phyloP scores from a whole-genome alignment of 1,139 yeast species.

The Pichia sp. region DNA sequence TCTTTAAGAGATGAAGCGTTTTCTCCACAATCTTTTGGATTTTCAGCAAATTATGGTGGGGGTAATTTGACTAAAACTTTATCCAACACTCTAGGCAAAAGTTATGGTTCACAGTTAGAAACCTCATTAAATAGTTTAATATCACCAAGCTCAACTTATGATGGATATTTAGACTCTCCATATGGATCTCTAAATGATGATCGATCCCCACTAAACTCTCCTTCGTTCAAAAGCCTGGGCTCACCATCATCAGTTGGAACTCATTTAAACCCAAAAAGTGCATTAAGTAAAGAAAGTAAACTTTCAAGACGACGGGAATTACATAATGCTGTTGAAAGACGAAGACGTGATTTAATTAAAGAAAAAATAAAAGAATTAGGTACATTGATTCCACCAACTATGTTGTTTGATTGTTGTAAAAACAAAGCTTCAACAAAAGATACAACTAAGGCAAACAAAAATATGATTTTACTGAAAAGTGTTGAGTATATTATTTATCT shows the following conservation, averaged over 20 bases:
- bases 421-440: slow-evolving; percentile 43
- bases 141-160: slow-evolving; percentile 29
- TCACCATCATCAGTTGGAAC: slow-evolving; percentile 29
- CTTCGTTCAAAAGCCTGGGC: slow-evolving; percentile 30
- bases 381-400: slow-evolving; percentile 61
- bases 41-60: slow-evolving; percentile 11
- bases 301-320: slow-evolving; percentile 64
- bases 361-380: slow-evolving; percentile 72
- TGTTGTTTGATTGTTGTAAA: slow-evolving; percentile 45
- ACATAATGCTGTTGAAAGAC: slow-evolving; percentile 76
- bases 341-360: slow-evolving; percentile 71
- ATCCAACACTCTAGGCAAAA: slow-evolving; percentile 16
- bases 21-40: slow-evolving; percentile 24
- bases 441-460: slow-evolving; percentile 58
- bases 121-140: slow-evolving; percentile 26
- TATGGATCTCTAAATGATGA: slow-evolving; percentile 30
- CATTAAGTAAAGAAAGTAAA: slow-evolving; percentile 62
- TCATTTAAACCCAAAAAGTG: slow-evolving; percentile 38
- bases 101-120: slow-evolving; percentile 28
- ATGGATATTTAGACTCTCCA: slow-evolving; percentile 30
- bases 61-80: slow-evolving; percentile 7
- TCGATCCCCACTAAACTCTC: slow-evolving; percentile 31
- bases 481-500: slow-evolving; percentile 63
- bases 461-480: slow-evolving; percentile 58
- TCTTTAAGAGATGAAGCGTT: slow-evolving; percentile 20